These are phyloP conservation scores for Prunella vulgaris DNA, from an alignment of 257 asterid genomes.

Conservation along the genomic window DNA sequence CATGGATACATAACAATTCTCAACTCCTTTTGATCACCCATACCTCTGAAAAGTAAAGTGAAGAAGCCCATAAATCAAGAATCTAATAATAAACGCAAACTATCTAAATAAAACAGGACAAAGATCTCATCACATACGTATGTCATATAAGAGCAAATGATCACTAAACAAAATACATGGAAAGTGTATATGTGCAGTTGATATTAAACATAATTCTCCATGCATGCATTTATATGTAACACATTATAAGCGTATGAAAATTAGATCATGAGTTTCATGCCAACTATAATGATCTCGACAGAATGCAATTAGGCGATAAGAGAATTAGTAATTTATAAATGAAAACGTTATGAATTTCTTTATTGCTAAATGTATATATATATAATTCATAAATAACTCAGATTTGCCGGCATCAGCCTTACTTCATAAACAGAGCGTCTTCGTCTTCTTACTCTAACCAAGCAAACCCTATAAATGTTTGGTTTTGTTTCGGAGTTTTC, in stretches of 20 bases:
- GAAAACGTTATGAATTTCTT: neutral
- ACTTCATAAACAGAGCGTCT: neutral
- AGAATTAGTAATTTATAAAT: neutral
- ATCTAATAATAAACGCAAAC: too few relatives aligned
- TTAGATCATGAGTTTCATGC: neutral
- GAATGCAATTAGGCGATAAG: neutral
- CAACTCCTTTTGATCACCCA: neutral
- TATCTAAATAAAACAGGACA: too few relatives aligned
- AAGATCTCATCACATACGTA: too few relatives aligned
- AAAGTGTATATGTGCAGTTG: too few relatives aligned
- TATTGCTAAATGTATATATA: neutral
- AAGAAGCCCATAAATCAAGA: neutral
- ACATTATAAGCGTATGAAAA: neutral
- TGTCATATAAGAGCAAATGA: neutral
- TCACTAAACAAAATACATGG: neutral
- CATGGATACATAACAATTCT: constrained; percentile 52
- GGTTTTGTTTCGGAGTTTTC: neutral
- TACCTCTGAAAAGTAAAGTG: neutral
- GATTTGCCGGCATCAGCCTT: neutral
- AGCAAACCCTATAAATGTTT: neutral
- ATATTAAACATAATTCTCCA: too few relatives aligned
- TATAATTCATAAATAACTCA: neutral
- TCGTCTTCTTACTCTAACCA: neutral
- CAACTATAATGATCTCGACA: neutral
- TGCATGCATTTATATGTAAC: too few relatives aligned